Conservation (phyloP, 2,329 filamentous ascomycete species). For the Fusarium nanum region DNA sequence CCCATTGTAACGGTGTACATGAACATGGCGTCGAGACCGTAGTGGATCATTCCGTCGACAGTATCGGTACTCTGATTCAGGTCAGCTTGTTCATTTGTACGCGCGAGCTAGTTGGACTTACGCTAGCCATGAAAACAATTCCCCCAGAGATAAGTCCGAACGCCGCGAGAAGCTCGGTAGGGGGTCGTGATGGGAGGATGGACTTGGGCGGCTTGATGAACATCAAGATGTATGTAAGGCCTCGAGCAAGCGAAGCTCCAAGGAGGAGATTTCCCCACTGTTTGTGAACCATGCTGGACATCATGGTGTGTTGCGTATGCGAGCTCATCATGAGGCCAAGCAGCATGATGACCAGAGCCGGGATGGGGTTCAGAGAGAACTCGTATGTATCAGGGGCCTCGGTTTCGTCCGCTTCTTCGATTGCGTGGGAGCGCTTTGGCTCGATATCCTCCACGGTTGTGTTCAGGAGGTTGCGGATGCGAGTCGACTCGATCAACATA, state of each 20-base stretch:
- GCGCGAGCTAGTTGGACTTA: slow-evolving; percentile 57
- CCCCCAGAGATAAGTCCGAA: slow-evolving; percentile 92
- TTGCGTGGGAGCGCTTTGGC: slow-evolving; percentile 50
- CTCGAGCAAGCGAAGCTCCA: slow-evolving; percentile 82
- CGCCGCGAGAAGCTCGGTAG: slow-evolving; percentile 86
- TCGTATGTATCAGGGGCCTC: slow-evolving; percentile 73
- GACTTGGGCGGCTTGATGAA: slow-evolving; percentile 86
- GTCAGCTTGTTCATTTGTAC: slow-evolving; percentile 3
- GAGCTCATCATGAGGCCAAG: slow-evolving; percentile 96
- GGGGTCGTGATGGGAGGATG: slow-evolving; percentile 83
- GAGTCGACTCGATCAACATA: slow-evolving; percentile 84
- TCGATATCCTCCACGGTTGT: slow-evolving; percentile 57
- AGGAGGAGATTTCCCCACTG: slow-evolving; percentile 92
- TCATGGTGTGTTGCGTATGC: slow-evolving; percentile 85
- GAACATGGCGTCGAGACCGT: slow-evolving; percentile 89
- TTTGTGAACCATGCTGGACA: slow-evolving; percentile 90
- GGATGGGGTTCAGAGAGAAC: slow-evolving; percentile 88
- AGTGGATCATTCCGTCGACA: slow-evolving; percentile 78
- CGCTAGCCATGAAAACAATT: slow-evolving; percentile 91
- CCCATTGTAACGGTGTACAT: slow-evolving; percentile 91
- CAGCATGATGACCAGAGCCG: slow-evolving; percentile 85
- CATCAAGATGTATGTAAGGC: slow-evolving; percentile 80
- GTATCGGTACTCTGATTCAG: slow-evolving; percentile 74
- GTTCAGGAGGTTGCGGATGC: slow-evolving; percentile 75
- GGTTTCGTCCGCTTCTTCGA: slow-evolving; percentile 63